These are phyloP conservation scores for Dioscorea cayenensis DNA, from an alignment of 116 monocot species.

Conservation along the genomic window DNA sequence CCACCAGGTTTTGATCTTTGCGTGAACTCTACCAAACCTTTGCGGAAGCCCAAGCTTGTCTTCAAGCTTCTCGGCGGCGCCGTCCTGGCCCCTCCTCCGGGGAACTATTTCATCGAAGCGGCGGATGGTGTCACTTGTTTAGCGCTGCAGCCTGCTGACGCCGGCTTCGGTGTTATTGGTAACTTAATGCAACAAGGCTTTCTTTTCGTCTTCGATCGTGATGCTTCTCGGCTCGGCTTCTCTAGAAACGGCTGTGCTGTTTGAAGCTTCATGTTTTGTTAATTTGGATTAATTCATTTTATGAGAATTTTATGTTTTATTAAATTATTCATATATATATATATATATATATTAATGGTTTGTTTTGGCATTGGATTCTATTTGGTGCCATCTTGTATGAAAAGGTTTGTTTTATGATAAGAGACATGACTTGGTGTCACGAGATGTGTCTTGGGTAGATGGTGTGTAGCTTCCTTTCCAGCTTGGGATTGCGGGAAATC, in stretches of 20 bases:
- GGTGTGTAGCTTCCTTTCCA: too few species aligned
- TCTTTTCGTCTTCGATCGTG: conserved; percentile 39
- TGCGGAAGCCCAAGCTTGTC: conserved; percentile 21
- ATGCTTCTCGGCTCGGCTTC: conserved; percentile 29
- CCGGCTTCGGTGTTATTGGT: conserved; percentile 29
- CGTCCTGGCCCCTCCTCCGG: conserved; percentile 31
- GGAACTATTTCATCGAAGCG: conserved; percentile 44
- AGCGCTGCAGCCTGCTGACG: conserved; percentile 28
- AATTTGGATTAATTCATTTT: too few species aligned
- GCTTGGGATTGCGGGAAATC: too few species aligned
- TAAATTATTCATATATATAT: too few species aligned
- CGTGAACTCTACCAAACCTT: conserved; percentile 18
- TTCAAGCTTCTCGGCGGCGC: conserved; percentile 22
- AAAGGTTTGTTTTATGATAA: too few species aligned
- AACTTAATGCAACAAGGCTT: conserved; percentile 53
- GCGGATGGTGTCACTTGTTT: conserved; percentile 38
- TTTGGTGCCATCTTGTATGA: too few species aligned
- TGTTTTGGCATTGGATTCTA: too few species aligned
- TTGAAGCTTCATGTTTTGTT: background rate
- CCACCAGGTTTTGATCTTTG: conserved; percentile 37
- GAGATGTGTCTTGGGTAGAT: too few species aligned
- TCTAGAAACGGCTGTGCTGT: conserved; percentile 20
- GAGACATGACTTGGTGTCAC: too few species aligned
- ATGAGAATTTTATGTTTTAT: too few species aligned
- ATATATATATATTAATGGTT: too few species aligned